phyloP scores from a whole-genome alignment of 2,329 filamentous ascomycete species.

The Sporothrix euskadiensis region DNA sequence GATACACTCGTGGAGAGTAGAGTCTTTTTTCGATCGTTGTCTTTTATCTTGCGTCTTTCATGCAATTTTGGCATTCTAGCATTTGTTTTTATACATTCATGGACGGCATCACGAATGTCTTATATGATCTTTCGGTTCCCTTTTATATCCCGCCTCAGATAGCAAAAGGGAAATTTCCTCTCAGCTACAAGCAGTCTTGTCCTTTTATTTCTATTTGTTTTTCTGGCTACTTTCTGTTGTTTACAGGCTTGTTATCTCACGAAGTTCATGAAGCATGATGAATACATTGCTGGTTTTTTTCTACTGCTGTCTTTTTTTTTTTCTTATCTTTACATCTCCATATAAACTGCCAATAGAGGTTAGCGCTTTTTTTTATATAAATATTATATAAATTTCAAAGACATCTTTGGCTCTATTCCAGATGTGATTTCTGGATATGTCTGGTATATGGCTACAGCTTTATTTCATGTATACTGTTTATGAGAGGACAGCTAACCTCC shows the following conservation, averaged over 20 bases:
- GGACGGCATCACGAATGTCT: not conserved
- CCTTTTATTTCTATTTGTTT: not conserved
- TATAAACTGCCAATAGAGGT: not conserved
- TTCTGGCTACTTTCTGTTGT: not conserved
- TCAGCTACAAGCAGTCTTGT: not conserved
- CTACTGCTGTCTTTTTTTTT: not conserved
- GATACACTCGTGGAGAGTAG: slow-evolving; percentile 28
- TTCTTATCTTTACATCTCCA: no score
- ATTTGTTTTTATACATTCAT: not conserved
- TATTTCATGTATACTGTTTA: no score
- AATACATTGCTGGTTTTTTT: not conserved
- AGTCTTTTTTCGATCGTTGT: not conserved
- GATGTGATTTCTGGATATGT: no score
- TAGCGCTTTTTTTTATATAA: not conserved
- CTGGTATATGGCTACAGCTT: not conserved
- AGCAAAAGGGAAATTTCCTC: not conserved
- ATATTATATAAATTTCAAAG: not conserved
- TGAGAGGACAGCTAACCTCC: no score
- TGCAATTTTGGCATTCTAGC: not conserved
- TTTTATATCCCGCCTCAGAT: slow-evolving; percentile 3
- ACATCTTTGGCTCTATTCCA: no score
- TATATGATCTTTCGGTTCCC: not conserved
- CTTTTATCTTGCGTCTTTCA: not conserved
- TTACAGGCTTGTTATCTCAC: not conserved
- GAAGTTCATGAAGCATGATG: slow-evolving; percentile 3